Evolutionary conservation across 805 yeast species (phyloP).

Genomic region (Pichia membranifaciens): DNA sequence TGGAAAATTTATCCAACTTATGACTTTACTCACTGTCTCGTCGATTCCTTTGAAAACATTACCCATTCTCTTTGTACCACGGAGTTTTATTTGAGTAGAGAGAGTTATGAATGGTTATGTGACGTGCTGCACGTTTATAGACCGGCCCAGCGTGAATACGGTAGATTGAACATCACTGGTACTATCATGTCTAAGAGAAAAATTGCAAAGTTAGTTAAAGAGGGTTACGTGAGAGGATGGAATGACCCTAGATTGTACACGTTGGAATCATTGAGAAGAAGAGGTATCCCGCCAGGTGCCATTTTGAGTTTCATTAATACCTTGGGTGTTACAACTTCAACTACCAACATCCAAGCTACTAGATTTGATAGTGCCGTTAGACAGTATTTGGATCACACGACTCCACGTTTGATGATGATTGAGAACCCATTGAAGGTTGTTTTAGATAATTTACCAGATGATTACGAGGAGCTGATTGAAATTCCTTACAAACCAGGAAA

Average conservation of each 20-base stretch:
- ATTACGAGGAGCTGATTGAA: constrained; percentile 59
- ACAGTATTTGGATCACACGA: constrained; percentile 77
- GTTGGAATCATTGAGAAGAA: constrained; percentile 86
- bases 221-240: constrained; percentile 86
- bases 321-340: constrained; percentile 92
- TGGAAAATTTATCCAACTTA: constrained; percentile 99
- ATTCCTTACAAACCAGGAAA: constrained; percentile 89
- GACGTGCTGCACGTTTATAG: constrained; percentile 91
- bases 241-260: constrained; percentile 97
- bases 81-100: constrained; percentile 87
- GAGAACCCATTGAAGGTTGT: constrained; percentile 80
- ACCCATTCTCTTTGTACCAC: constrained; percentile 95
- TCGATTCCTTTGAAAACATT: constrained; percentile 94
- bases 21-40: constrained; percentile 98
- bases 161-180: constrained; percentile 91
- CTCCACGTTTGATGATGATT: constrained; percentile 93
- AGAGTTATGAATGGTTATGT: constrained; percentile 97
- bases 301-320: constrained; percentile 89
- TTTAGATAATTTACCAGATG: constrained; percentile 75
- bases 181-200: constrained; percentile 93
- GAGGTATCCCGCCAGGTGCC: constrained; percentile 99
- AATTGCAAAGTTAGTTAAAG: constrained; percentile 86
- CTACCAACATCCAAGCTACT: constrained; percentile 82
- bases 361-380: constrained; percentile 90
- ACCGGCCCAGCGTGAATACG: constrained; percentile 98